Percentiles rank a stretch among this genome's conserved stretches.
These are phyloP conservation scores for Allantophomopsis cytisporea DNA, from an alignment of 2,329 filamentous ascomycete genomes.

Conservation along the genomic window DNA sequence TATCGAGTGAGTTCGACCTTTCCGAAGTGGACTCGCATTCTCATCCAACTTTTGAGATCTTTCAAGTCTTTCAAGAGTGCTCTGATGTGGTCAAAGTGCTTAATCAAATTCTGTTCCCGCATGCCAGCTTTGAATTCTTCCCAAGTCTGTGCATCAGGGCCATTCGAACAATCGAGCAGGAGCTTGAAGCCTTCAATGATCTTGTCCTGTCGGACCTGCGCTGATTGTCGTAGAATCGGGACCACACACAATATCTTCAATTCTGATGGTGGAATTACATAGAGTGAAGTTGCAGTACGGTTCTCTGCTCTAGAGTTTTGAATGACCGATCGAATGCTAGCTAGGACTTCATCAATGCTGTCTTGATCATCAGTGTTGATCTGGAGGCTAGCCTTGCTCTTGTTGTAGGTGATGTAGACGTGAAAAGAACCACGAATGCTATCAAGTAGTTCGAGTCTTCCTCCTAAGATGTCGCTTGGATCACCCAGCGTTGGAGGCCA, in stretches of 20 bases:
- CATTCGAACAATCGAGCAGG: slow-evolving; percentile 4
- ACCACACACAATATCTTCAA: background rate
- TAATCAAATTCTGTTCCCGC: slow-evolving; percentile 4
- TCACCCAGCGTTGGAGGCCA: background rate
- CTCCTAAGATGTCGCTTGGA: background rate
- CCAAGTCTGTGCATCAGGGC: slow-evolving; percentile 7
- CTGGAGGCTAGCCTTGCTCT: background rate
- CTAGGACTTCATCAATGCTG: background rate
- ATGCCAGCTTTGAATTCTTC: slow-evolving; percentile 3
- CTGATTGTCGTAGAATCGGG: background rate
- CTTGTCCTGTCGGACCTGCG: background rate
- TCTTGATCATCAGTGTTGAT: background rate
- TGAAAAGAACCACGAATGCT: background rate
- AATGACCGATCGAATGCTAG: background rate
- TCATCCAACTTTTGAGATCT: slow-evolving; percentile 13
- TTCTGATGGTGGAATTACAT: background rate
- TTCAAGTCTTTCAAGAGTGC: slow-evolving; percentile 9
- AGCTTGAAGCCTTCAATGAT: slow-evolving; percentile 2
- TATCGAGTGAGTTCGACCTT: slow-evolving; percentile 10
- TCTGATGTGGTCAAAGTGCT: slow-evolving; percentile 8
- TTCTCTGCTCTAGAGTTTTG: background rate
- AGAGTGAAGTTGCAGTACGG: background rate
- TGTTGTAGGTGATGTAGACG: background rate
- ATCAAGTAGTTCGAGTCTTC: background rate
- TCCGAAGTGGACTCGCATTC: slow-evolving; percentile 18